Evolutionary conservation across 2,329 filamentous ascomycete genomes (phyloP), one percentile per base, ranked within the genome.

Genomic region (Fusarium irregulare): DNA sequence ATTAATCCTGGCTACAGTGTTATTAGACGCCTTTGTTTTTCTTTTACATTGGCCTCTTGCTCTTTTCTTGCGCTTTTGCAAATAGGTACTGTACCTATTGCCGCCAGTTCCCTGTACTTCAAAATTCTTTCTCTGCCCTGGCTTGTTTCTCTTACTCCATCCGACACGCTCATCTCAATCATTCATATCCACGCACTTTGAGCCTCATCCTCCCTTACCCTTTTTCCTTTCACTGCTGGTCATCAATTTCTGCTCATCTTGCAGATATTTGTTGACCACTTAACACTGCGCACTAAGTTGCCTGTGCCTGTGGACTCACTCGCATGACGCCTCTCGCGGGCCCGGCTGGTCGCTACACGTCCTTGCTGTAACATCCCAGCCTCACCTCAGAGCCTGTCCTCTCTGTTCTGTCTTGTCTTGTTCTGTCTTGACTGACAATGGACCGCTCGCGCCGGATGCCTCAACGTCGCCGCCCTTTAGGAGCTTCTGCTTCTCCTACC

Each of bases 391-490:
- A 64, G 74, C 68, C 69, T 63, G 61, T 37, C 34, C 34, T 37
- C 34, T 32, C 30, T 9, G 32, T 18, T 28, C 27, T 28, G 27
- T 28, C 32, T 18, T 37, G 34, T 37, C 10, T 7, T 37, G 34
- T 12, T n/a, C 34, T 4, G 18, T 71, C 66, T 65, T 73, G 75
- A 74, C 75, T 72, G 72, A 75, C 74, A 73, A 80, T 81, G 79
- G 79, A 80, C 68, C 79, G 79, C 76, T 75, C 77, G 76, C 79
- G 79, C 73, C 78, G 78, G 58, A 75, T 78, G 64, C 73, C 73
- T 49, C 71, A 73, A 64, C 79, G 78, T 69, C 79, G 78, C 73
- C 78, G 73, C 63, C 70, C 75, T 34, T 59, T 74, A 25, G 77
- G 73, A 60, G 74, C 73, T 54, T 80, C 79, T 57, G 70, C 78